These are phyloP conservation scores for Coniferiporia weirii DNA, from an alignment of 1,284 basidiomycete genomes.

Conservation along the genomic window DNA sequence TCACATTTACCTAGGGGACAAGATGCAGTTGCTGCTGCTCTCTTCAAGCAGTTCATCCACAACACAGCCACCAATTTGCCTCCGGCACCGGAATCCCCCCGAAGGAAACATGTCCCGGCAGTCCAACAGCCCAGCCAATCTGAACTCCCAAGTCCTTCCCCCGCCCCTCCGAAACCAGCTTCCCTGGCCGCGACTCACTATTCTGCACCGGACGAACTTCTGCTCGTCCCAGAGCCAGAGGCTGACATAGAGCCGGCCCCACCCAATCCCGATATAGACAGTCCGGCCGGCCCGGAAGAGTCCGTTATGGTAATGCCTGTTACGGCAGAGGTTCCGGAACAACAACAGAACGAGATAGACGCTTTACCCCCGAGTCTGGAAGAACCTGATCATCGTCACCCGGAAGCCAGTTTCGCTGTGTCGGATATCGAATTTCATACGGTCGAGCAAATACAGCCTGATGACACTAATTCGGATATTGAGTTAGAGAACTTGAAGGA, in stretches of 20 bases:
- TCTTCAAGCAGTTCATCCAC: not conserved
- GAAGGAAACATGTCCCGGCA: not conserved
- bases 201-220: not conserved
- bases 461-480: not conserved
- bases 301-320: not conserved
- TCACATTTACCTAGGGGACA: not conserved
- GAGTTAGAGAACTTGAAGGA: not conserved
- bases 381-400: too few species aligned
- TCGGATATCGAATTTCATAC: not conserved
- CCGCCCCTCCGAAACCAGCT: not conserved
- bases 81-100: too few species aligned
- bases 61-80: not conserved
- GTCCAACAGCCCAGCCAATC: not conserved
- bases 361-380: not conserved
- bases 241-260: not conserved
- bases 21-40: slow-evolving; percentile 1
- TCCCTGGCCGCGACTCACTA: not conserved
- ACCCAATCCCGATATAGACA: not conserved
- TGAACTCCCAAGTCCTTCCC: not conserved
- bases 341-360: not conserved
- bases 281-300: not conserved
- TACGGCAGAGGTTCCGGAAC: not conserved
- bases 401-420: not conserved
- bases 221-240: not conserved
- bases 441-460: not conserved